phyloP scores from a whole-genome alignment of 495 filamentous ascomycete species.

The Penicillium flavigenum region DNA sequence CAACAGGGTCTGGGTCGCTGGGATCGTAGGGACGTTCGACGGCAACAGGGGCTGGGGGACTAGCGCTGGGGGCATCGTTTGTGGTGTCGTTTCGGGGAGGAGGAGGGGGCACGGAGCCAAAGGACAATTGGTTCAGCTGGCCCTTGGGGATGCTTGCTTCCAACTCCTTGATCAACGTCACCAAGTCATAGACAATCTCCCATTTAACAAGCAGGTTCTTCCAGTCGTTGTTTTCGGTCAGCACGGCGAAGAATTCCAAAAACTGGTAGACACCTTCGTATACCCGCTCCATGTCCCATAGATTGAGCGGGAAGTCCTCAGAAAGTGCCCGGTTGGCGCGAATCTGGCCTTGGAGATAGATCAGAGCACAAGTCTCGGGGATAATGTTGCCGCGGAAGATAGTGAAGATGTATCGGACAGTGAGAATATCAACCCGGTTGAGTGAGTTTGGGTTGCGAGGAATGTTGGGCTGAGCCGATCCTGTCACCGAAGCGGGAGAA shows the following conservation, averaged over 20 bases:
- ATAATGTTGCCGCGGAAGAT: conserved; percentile 90
- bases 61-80: conserved; percentile 28
- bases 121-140: conserved; percentile 49
- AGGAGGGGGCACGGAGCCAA: conserved; percentile 33
- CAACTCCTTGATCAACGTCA: conserved; percentile 79
- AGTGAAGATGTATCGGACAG: conserved; percentile 86
- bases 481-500: conserved; percentile 53
- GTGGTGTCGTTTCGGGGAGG: conserved; percentile 33
- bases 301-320: conserved; percentile 86
- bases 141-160: conserved; percentile 81
- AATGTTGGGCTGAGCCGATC: conserved; percentile 35
- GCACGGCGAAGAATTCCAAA: conserved; percentile 88
- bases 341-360: conserved; percentile 90
- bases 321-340: conserved; percentile 61
- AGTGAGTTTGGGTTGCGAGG: conserved; percentile 36
- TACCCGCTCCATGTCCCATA: conserved; percentile 95
- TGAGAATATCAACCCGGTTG: conserved; percentile 60
- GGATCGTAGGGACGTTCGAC: conserved; percentile 59
- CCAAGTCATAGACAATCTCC: conserved; percentile 81
- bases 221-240: conserved; percentile 72
- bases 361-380: conserved; percentile 87
- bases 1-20: conserved; percentile 48
- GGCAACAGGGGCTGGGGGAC: conserved; percentile 44
- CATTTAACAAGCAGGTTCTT: conserved; percentile 77
- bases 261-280: conserved; percentile 89